These are phyloP conservation scores for Alternaria brassicicola DNA, from an alignment of 2,329 filamentous ascomycete species.

Conservation along the genomic window DNA sequence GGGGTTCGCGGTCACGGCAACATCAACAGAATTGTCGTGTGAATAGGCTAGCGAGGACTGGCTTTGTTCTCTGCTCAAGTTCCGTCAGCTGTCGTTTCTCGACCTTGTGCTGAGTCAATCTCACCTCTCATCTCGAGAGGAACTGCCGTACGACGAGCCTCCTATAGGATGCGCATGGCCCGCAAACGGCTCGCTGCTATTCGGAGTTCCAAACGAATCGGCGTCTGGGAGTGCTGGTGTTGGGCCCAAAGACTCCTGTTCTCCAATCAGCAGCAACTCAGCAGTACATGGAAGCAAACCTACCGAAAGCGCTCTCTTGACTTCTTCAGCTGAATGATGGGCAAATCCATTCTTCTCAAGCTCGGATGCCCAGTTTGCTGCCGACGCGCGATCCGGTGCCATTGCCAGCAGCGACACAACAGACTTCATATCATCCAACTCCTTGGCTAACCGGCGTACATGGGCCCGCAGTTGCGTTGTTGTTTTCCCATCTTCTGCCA, in stretches of 20 bases:
- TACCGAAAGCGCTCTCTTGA: conserved; percentile 46
- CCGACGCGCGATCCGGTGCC: conserved; percentile 43
- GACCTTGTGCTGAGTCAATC: conserved; percentile 10
- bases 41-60: conserved; percentile 38
- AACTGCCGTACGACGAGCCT: conserved; percentile 42
- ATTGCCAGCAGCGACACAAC: conserved; percentile 44
- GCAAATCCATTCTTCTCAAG: conserved; percentile 48
- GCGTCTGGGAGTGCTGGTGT: conserved; percentile 28
- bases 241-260: conserved; percentile 32
- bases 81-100: conserved; percentile 24
- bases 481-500: conserved; percentile 49
- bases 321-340: conserved; percentile 47
- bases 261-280: conserved; percentile 16
- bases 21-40: conserved; percentile 29
- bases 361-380: conserved; percentile 45
- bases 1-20: conserved; percentile 26
- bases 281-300: background rate
- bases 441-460: conserved; percentile 46
- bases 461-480: conserved; percentile 48
- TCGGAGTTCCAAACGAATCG: conserved; percentile 35
- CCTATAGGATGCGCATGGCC: conserved; percentile 30
- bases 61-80: conserved; percentile 40
- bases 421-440: conserved; percentile 49
- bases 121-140: conserved; percentile 43
- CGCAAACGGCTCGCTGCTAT: conserved; percentile 37